phyloP scores from a whole-genome alignment of 164 flowering plant species.

The Berberis thunbergii region DNA sequence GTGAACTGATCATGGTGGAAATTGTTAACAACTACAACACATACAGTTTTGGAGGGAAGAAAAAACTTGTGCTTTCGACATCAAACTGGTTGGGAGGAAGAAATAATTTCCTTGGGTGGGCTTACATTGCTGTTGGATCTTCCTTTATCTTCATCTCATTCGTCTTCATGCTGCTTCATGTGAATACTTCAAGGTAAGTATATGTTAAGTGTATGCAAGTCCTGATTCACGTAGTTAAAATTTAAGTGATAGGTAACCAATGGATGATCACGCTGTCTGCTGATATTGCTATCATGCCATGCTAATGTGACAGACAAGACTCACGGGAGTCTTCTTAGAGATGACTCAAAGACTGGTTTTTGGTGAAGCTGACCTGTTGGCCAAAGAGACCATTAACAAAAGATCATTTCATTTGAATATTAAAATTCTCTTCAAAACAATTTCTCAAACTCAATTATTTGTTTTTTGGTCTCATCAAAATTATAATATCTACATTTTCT shows the following conservation, averaged over 20 bases:
- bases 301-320: not conserved
- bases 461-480: too few species aligned
- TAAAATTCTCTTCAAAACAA: too few species aligned
- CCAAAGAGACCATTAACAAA: too few species aligned
- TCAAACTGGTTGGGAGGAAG: conserved; percentile 82
- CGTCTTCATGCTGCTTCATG: conserved; percentile 58
- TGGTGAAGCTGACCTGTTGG: not conserved
- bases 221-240: not conserved
- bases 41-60: conserved; percentile 79
- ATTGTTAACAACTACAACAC: conserved; percentile 77
- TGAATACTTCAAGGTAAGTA: conserved; percentile 53
- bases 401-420: too few species aligned
- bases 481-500: too few species aligned
- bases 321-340: not conserved
- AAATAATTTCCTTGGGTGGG: conserved; percentile 68
- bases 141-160: conserved; percentile 39
- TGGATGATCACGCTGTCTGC: not conserved
- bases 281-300: not conserved
- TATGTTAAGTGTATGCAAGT: not conserved
- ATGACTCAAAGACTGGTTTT: not conserved
- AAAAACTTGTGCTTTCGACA: conserved; percentile 72
- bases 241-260: not conserved
- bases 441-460: too few species aligned
- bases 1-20: conserved; percentile 40
- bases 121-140: conserved; percentile 53